Evolutionary conservation across 805 yeast genomes (phyloP).

Genomic region (Suhomyces emberorum): DNA sequence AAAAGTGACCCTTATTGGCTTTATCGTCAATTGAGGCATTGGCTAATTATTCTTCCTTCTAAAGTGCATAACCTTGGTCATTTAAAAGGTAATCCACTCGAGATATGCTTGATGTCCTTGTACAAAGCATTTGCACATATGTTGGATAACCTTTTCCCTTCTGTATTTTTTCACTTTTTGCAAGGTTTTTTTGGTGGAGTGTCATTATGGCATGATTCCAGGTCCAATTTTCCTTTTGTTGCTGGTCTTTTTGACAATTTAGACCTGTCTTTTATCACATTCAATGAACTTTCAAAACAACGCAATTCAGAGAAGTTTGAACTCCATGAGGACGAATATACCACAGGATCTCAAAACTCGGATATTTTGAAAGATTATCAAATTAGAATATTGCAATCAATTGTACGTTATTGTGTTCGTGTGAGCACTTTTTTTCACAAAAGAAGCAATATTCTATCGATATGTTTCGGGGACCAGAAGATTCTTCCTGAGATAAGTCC

Average conservation of each 20-base stretch:
- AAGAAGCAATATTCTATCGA: slow-evolving; percentile 15
- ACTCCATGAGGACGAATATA: background rate
- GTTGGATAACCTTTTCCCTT: slow-evolving; percentile 22
- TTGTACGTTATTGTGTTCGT: slow-evolving; percentile 17
- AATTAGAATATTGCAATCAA: background rate
- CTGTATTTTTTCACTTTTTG: slow-evolving; percentile 17
- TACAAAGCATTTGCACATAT: slow-evolving; percentile 13
- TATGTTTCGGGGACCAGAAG: slow-evolving; percentile 16
- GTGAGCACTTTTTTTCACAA: slow-evolving; percentile 19
- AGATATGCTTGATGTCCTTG: slow-evolving; percentile 11
- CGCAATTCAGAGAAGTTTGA: background rate
- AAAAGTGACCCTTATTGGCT: slow-evolving; percentile 8
- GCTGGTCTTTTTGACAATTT: background rate
- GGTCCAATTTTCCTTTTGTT: background rate
- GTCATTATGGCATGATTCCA: slow-evolving; percentile 3
- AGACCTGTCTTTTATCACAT: background rate
- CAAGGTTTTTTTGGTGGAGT: slow-evolving; percentile 23
- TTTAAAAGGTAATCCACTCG: slow-evolving; percentile 11
- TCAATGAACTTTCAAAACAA: background rate
- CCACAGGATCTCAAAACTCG: background rate
- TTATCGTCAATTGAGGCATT: slow-evolving; percentile 18
- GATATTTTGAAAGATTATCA: background rate
- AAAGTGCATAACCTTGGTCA: slow-evolving; percentile 10
- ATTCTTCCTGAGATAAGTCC: slow-evolving; percentile 8
- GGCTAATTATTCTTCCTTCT: slow-evolving; percentile 22